Evolutionary conservation across 2,329 filamentous ascomycete genomes (phyloP).

Genomic region (Thelonectria blattea): DNA sequence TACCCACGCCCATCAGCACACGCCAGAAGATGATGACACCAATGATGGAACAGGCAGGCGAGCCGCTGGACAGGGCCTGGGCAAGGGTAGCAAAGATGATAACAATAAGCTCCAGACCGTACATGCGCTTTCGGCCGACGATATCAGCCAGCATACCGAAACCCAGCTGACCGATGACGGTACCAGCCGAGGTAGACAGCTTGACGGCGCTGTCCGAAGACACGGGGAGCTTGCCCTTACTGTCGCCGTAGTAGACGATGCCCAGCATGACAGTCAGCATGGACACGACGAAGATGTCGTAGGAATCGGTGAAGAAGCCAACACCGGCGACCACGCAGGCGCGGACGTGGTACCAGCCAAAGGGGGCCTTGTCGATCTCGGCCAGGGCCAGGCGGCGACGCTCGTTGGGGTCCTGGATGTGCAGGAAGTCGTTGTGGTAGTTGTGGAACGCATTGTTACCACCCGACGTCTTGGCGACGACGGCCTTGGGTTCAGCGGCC

Average conservation of each 20-base stretch:
- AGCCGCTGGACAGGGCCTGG: constrained; percentile 70
- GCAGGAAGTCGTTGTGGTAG: constrained; percentile 74
- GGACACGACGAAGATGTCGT: constrained; percentile 81
- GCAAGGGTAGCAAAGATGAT: constrained; percentile 81
- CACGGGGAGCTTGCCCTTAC: constrained; percentile 64
- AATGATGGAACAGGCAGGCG: constrained; percentile 66
- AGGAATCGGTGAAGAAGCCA: constrained; percentile 88
- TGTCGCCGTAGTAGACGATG: constrained; percentile 72
- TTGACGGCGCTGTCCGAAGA: constrained; percentile 82
- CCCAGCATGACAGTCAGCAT: constrained; percentile 78
- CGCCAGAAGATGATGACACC: constrained; percentile 81
- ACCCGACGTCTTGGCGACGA: constrained; percentile 58
- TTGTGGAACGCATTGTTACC: constrained; percentile 77
- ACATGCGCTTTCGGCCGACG: constrained; percentile 73
- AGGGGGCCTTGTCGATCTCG: constrained; percentile 81
- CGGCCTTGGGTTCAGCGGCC: constrained; percentile 22
- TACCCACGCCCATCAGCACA: constrained; percentile 67
- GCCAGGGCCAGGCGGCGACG: constrained; percentile 79
- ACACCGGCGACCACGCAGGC: constrained; percentile 80
- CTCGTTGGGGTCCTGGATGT: constrained; percentile 75
- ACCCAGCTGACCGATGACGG: constrained; percentile 78
- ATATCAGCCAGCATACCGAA: constrained; percentile 82
- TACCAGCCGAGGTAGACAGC: constrained; percentile 81
- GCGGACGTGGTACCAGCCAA: constrained; percentile 84
- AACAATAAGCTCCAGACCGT: constrained; percentile 79